Base-by-base conservation (phyloP, 345 rosid species). In the Cardamine chenopodiifolia region DNA sequence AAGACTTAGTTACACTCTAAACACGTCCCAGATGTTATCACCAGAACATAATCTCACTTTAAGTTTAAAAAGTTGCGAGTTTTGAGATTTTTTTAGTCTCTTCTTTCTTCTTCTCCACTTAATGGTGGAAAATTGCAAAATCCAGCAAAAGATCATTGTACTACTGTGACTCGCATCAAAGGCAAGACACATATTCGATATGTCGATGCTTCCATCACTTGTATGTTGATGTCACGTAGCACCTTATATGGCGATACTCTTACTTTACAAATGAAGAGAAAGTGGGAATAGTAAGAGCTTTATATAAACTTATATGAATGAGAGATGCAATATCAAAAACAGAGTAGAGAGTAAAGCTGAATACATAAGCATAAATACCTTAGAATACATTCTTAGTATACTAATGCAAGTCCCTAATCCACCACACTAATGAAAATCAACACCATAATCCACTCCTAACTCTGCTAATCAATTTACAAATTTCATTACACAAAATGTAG, bases 51-150 rank as follows among this genome's bases (percentile, higher is more conserved):
- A 29, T 44, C 15, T 44, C 15, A 44, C 65, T 56, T 28, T 9
- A 14, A n/a, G 62, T 39, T 54, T 68, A 9, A 39, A 19, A 57
- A 42, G 2, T 25, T 83, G 68, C 78, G 84, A 59, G 79, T 34
- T 69, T 72, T 80, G 10, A 37, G 14, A 11, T 1, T 40, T 14
- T 13, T 1, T 8, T 5, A 5, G 1, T 5, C n/a, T n/a, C n/a
- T 48, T 1, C 9, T 19, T 22, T 37, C 2, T 35, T 53, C 19
- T 50, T 66, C 13, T 10, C 50, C 34, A 84, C 56, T 4, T 91
- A 85, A 23, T 70, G 77, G 0, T 25, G 85, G 83, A 18, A 82
- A 12, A 0, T 31, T 47, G 15, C 42, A 49, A 66, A 34, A 15
- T 45, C 22, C 25, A 45, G 29, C 26, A 28, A 47, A 12, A 47